A percentile compares a stretch with the other conserved stretches of the same genome.
Evolutionary conservation across 2,329 filamentous ascomycete genomes (phyloP).

Genomic region (Colletotrichum sp.): DNA sequence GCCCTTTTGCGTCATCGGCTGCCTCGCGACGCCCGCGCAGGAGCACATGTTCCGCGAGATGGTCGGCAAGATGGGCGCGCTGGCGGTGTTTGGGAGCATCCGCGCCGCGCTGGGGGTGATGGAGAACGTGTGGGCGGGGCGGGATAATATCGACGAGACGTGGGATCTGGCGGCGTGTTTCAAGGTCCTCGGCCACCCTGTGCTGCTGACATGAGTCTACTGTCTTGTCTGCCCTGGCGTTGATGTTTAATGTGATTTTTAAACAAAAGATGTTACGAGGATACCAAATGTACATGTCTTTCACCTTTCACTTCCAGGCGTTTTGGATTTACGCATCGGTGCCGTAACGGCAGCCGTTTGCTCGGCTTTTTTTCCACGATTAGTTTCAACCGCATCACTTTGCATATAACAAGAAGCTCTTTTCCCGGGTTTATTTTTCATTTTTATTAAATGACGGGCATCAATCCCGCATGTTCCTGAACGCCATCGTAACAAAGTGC

Average conservation of each 20-base stretch:
- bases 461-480: not conserved
- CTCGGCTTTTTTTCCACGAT: not conserved
- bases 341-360: not conserved
- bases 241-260: not conserved
- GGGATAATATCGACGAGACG: constrained; percentile 42
- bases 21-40: constrained; percentile 41
- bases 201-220: constrained; percentile 37
- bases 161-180: constrained; percentile 51
- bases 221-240: not conserved
- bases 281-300: not conserved
- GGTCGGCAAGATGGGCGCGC: constrained; percentile 42
- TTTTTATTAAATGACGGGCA: not conserved
- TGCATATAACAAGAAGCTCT: not conserved
- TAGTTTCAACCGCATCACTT: not conserved
- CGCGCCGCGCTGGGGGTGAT: constrained; percentile 47
- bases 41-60: constrained; percentile 47
- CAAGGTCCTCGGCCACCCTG: constrained; percentile 41
- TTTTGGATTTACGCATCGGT: not conserved
- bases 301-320: not conserved
- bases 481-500: not conserved
- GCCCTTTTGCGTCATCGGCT: constrained; percentile 47
- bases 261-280: not conserved
- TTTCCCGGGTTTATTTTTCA: not conserved
- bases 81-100: constrained; percentile 51
- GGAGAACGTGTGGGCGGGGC: constrained; percentile 49